These are phyloP conservation scores for Candolleomyces eurysporus DNA, from an alignment of 768 basidiomycete genomes.

Conservation along the genomic window DNA sequence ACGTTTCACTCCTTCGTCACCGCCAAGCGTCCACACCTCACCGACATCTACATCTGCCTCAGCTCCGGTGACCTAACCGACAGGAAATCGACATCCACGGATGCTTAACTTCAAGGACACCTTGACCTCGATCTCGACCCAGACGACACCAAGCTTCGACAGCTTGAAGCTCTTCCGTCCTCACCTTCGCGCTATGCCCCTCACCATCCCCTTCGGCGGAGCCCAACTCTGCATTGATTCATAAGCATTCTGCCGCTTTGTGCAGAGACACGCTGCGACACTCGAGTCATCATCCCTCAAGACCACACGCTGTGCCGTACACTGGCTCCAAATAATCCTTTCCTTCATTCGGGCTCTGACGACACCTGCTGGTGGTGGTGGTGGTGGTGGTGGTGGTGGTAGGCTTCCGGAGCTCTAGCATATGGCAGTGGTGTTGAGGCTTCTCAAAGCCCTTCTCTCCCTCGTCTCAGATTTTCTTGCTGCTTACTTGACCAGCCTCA, in stretches of 20 bases:
- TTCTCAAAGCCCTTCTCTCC: constrained; percentile 27
- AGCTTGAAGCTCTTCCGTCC: constrained; percentile 40
- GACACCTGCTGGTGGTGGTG: too few relatives aligned
- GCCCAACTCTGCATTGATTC: constrained; percentile 34
- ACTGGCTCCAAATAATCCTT: constrained; percentile 42
- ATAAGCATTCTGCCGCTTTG: constrained; percentile 29
- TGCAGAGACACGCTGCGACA: constrained; percentile 31
- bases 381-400: too few relatives aligned
- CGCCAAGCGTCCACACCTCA: constrained; percentile 32
- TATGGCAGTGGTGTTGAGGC: constrained; percentile 36
- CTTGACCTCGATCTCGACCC: constrained; percentile 35
- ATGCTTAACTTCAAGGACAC: constrained; percentile 36
- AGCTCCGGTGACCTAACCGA: constrained; percentile 27
- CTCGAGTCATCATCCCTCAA: constrained; percentile 35
- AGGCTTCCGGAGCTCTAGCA: constrained; percentile 28
- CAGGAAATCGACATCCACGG: constrained; percentile 31
- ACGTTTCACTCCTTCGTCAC: constrained; percentile 35
- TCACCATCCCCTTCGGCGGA: constrained; percentile 47
- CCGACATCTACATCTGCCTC: constrained; percentile 33
- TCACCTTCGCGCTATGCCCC: constrained; percentile 30
- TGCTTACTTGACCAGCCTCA: not conserved
- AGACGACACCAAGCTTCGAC: constrained; percentile 32
- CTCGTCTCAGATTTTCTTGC: constrained; percentile 23
- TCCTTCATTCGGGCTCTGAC: constrained; percentile 20
- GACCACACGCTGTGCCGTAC: constrained; percentile 26